phyloP scores from a whole-genome alignment of 2,329 filamentous ascomycete species.

The Pseudogymnoascus sp. region DNA sequence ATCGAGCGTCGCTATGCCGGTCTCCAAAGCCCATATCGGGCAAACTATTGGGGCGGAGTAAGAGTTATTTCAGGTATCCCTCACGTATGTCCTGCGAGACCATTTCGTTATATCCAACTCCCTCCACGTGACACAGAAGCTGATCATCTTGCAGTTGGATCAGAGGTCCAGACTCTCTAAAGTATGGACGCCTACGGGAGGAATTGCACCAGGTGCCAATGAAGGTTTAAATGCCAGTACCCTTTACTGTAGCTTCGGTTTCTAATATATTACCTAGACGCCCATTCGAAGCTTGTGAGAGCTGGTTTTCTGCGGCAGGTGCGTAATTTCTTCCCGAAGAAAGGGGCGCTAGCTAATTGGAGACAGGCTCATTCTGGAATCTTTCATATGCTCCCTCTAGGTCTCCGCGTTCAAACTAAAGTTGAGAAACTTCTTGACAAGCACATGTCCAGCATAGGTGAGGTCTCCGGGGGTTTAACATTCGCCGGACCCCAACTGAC shows the following conservation, averaged over 20 bases:
- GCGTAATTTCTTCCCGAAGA: conserved; percentile 20
- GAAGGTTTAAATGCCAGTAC: conserved; percentile 39
- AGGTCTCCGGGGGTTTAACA: conserved; percentile 15
- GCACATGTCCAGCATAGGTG: conserved; percentile 74
- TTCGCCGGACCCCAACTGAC: conserved; percentile 3
- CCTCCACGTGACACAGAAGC: conserved; percentile 15
- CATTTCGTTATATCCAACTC: neutral
- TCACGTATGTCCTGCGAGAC: neutral
- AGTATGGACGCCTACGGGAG: conserved; percentile 74
- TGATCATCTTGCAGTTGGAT: conserved; percentile 41
- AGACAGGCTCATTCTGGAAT: conserved; percentile 74
- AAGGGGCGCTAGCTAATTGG: neutral
- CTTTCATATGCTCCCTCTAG: conserved; percentile 86
- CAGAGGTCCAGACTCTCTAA: conserved; percentile 58
- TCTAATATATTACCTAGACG: conserved; percentile 40
- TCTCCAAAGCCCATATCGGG: neutral
- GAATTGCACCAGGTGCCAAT: conserved; percentile 52
- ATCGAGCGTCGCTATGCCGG: neutral
- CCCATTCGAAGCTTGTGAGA: conserved; percentile 60
- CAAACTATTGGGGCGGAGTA: neutral
- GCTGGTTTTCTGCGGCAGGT: conserved; percentile 71
- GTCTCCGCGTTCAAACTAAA: conserved; percentile 81
- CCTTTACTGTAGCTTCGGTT: neutral
- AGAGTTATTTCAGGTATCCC: neutral
- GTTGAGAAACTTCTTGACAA: conserved; percentile 79